phyloP scores from a whole-genome alignment of 1,284 basidiomycete genomes.

The Lentinula novae-zelandiae region DNA sequence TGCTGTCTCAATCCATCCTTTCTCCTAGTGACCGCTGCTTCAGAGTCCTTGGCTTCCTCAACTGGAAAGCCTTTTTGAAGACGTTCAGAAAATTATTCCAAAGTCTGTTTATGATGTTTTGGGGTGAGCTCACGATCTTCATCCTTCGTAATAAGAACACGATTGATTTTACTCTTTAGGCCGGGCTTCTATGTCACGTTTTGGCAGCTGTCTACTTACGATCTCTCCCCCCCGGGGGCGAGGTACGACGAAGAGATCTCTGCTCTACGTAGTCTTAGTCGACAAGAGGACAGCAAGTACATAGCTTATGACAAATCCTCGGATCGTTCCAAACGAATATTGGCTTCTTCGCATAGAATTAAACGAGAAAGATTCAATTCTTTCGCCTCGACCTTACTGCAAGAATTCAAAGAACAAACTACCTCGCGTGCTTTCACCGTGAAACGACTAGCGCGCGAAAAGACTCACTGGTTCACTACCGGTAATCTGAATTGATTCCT shows the following conservation, averaged over 20 bases:
- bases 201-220: constrained; percentile 91
- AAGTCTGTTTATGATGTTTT: constrained; percentile 60
- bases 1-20: constrained; percentile 5
- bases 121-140: constrained; percentile 48
- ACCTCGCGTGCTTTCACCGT: constrained; percentile 68
- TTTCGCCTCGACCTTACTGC: constrained; percentile 50
- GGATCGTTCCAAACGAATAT: constrained; percentile 52
- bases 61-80: constrained; percentile 64
- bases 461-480: constrained; percentile 84
- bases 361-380: constrained; percentile 60
- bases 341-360: constrained; percentile 52
- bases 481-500: constrained; percentile 35
- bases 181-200: constrained; percentile 91
- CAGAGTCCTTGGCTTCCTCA: constrained; percentile 77
- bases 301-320: constrained; percentile 60
- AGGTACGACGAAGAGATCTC: constrained; percentile 70
- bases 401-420: constrained; percentile 77
- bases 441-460: constrained; percentile 78
- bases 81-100: constrained; percentile 66
- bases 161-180: constrained; percentile 35
- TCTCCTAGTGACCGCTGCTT: constrained; percentile 1
- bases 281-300: constrained; percentile 58
- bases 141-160: background rate
- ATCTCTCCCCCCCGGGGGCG: constrained; percentile 69
- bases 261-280: constrained; percentile 53